Base-by-base conservation (phyloP, 2,329 filamentous ascomycete species). In the Alternaria rosae region DNA sequence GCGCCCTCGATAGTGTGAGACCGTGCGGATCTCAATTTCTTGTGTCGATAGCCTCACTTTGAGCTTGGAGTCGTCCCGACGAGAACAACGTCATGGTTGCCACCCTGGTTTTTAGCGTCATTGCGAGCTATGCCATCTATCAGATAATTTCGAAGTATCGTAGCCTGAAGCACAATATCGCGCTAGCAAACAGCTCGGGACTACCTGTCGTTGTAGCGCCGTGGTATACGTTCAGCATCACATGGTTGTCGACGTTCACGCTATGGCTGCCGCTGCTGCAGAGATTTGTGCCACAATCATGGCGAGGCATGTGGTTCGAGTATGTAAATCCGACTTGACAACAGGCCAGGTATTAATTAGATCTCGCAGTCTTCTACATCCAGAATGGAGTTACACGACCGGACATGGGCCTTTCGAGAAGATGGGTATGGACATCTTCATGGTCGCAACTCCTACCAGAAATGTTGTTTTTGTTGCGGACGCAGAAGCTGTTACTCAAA, bases 401-500 rank as follows among this genome's bases (percentile, higher is more conserved):
- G 84, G 85, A 26, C 85, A 89, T 69, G 81, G 83, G 20, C 82
- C 86, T 15, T 93, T 89, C 71, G 80, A 85, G 26, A 81, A 84
- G 15, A 72, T 88, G 10, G 89, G 87, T 44, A 76, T 74, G 58
- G 89, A 93, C 67, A 83, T 85, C 12, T 89, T 92, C 69, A 68
- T 93, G 8, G 70, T 88, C n/a, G 89, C 89, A 8, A 85, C 87
- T 0, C 88, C 90, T 0, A 80, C 81, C 8, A 76, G 74, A 32
- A 81, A 88, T 15, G 74, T 84, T 17, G 68, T 91, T 35, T 86
- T 84, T 67, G 87, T 87, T 6, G 85, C 87, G 43, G 88, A 89
- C 75, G 85, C 91, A 15, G 88, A 90, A 61, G 86, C 85, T 17
- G 87, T 92, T 57, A 84, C 84, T 59, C 88, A 92, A 73, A 85